A percentile compares a stretch with the other conserved stretches of the same genome.
Conservation (phyloP, 2,329 filamentous ascomycete species). For the Phaeosphaeriaceae sp. region DNA sequence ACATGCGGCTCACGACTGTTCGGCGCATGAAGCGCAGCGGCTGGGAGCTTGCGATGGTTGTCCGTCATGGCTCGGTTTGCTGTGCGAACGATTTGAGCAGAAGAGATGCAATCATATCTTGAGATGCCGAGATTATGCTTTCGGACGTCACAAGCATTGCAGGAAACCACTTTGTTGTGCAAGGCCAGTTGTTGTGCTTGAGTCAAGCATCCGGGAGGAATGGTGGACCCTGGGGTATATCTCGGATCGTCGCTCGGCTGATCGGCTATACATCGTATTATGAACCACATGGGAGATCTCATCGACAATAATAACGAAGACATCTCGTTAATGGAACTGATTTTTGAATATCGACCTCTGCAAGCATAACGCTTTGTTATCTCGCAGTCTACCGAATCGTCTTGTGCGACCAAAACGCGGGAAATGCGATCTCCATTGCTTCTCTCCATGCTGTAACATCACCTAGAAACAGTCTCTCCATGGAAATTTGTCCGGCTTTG, state of each 20-base stretch:
- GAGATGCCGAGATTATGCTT: background rate
- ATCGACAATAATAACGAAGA: background rate
- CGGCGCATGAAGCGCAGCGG: constrained; percentile 18
- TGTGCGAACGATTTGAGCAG: background rate
- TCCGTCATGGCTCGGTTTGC: constrained; percentile 12
- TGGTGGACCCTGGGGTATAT: constrained; percentile 1
- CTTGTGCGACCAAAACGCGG: too few relatives aligned
- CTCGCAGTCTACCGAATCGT: too few relatives aligned
- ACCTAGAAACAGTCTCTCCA: background rate
- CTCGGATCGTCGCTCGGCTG: constrained; percentile 12
- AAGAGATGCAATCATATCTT: background rate
- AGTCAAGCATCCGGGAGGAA: constrained; percentile 4
- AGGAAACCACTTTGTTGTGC: constrained; percentile 3
- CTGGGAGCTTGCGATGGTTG: constrained; percentile 16
- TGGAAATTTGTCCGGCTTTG: background rate
- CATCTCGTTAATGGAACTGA: too few relatives aligned
- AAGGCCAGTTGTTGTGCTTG: constrained; percentile 3
- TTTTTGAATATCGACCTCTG: background rate
- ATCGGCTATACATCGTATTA: too few relatives aligned
- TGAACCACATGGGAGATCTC: background rate
- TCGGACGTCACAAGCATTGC: background rate
- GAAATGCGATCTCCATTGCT: background rate
- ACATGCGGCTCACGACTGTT: constrained; percentile 17
- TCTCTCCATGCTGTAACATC: background rate
- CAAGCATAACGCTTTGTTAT: too few relatives aligned